Evolutionary conservation across 345 rosid species (phyloP), one percentile per base, ranked within the genome.

Genomic region (Populus tremula): DNA sequence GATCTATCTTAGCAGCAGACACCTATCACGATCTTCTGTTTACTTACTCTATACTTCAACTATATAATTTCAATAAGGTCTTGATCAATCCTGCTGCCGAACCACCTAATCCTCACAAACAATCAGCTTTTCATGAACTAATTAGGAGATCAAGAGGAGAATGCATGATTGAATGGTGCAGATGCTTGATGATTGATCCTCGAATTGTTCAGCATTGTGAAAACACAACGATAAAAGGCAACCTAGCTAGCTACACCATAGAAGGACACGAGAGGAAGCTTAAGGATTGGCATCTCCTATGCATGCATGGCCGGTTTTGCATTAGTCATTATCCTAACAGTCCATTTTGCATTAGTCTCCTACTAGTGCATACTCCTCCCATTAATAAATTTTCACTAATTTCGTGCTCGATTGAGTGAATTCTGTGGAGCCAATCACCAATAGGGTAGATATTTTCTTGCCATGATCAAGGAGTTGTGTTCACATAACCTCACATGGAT

Each of bases 41-140:
- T 80, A 54, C 90, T 87, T 87, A 53, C 75, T 56, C 43, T 53
- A 80, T 84, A 87, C 90, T 87, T 87, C 88, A 84, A 41, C 36
- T 69, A 71, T 77, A n/a, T 39, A 74, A 61, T 71, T 68, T 65
- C 35, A 67, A 31, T 21, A 56, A 31, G 50, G 85, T 86, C 86
- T 75, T 72, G 29, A 77, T 83, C 85, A 72, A 39, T 8, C 74
- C 31, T 71, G 38, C 78, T 80, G 35, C 70, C 70, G 5, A 66
- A 66, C 47, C 29, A 79, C 80, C 78, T 76, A 79, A 38, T 65
- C 68, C 45, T 73, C 72, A 2, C 49, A 9, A 53, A 66, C 31
- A 70, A 67, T 71, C 65, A 70, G 36, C 75, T n/a, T 31, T 70
- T 47, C 8, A 47, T 62, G 59, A 20, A 67, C 20, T 27, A 39